Base-by-base conservation (phyloP, 2,329 filamentous ascomycete species). In the Ophiobolus disseminans region DNA sequence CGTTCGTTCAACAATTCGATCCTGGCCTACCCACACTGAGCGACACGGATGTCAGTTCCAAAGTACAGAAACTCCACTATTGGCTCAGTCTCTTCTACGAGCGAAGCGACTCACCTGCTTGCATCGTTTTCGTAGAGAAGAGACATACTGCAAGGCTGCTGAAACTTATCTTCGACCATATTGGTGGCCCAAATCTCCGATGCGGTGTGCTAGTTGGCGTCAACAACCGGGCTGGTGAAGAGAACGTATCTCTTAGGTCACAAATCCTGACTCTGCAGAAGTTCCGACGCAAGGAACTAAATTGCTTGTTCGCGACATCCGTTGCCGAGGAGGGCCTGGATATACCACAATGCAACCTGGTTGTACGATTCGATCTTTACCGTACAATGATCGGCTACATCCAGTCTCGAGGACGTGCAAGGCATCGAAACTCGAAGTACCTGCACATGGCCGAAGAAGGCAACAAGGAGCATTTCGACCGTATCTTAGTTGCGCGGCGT, bases 371-470 rank as follows among this genome's bases (percentile, higher is more conserved):
- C 63, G 91, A 97, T 66, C 81, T 96, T 2, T 96, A 91, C 73
- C 80, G 82, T 9, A 97, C 93, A 0, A 86, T 96, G 72, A 97
- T 97, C 42, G 90, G 96, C 65, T 97, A 97, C 67, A 86, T 97
- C 16, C 94, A 99, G 70, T 97, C 92, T 11, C 84, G 91, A 54
- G 94, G 94, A 0, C 84, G 94, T 44, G 94, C 94, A 10, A 83
- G 94, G 30, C 88, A 91, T 62, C 72, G 76, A 0, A 82, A 87
- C 45, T 97, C 94, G 0, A 86, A 83, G 55, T 97, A 93, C 69
- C 82, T 92, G 25, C 90, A 89, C 63, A 92, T 99, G 89, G 69
- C 90, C 2, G 92, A 97, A 66, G 66, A 73, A 1, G 82, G 81
- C 6, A 96, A 96, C 60, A 56, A 70, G 10, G 75, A 76, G 0